Evolutionary conservation across 805 yeast species (phyloP).

Genomic region (Teunomyces tritomae): DNA sequence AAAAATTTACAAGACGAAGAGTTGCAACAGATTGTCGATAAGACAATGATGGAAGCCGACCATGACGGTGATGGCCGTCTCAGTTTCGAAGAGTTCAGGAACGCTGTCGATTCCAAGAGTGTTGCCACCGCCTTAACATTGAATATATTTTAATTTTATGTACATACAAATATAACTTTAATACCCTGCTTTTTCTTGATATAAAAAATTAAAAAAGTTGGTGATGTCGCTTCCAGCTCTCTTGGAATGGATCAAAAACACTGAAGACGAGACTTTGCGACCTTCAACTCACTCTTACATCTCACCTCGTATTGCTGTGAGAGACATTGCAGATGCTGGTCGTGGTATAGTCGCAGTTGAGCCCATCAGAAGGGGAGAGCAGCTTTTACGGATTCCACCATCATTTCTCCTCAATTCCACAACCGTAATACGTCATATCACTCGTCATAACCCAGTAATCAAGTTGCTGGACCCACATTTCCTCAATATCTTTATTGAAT

Average conservation of each 20-base stretch:
- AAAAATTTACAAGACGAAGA: conserved; percentile 81
- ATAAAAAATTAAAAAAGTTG: too few relatives aligned
- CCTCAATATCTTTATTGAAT: conserved; percentile 23
- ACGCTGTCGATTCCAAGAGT: conserved; percentile 57
- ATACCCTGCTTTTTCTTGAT: too few relatives aligned
- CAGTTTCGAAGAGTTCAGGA: conserved; percentile 82
- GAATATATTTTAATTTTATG: conserved; percentile 35
- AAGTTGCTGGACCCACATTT: conserved; percentile 21
- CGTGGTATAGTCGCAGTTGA: conserved; percentile 55
- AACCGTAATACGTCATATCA: conserved; percentile 42
- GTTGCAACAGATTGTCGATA: conserved; percentile 94
- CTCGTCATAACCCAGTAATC: conserved; percentile 41
- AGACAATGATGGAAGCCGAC: conserved; percentile 93
- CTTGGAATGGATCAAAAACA: conserved; percentile 29
- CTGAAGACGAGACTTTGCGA: conserved; percentile 17
- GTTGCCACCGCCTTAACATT: conserved; percentile 61
- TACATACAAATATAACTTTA: not conserved
- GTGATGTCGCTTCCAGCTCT: conserved; percentile 14
- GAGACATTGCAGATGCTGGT: conserved; percentile 48
- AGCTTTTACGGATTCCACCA: conserved; percentile 56
- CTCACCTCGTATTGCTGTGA: conserved; percentile 40
- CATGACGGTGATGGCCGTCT: conserved; percentile 81
- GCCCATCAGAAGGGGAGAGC: conserved; percentile 38
- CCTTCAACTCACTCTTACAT: conserved; percentile 28
- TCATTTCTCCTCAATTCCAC: conserved; percentile 57